Percentiles rank a stretch among this genome's conserved stretches.
Evolutionary conservation across 2,329 filamentous ascomycete species (phyloP).

Genomic region (Neofusicoccum ribis): DNA sequence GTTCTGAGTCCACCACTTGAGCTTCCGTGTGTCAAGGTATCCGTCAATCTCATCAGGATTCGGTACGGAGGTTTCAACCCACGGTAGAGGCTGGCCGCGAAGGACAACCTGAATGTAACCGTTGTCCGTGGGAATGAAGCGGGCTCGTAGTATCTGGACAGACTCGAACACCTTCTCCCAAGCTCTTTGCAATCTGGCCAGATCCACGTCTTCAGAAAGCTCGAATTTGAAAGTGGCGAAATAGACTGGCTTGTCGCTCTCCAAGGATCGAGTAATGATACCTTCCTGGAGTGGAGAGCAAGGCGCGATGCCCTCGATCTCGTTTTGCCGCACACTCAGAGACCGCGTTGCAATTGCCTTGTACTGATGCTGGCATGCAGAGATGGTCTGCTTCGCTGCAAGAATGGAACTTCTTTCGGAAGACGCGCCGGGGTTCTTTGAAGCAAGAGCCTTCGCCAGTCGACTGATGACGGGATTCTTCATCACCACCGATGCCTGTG

Average conservation of each 20-base stretch:
- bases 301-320: slow-evolving; percentile 73
- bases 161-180: slow-evolving; percentile 57
- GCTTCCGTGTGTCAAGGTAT: slow-evolving; percentile 39
- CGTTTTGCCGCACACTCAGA: slow-evolving; percentile 51
- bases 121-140: slow-evolving; percentile 70
- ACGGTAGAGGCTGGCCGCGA: slow-evolving; percentile 45
- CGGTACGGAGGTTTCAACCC: slow-evolving; percentile 41
- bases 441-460: slow-evolving; percentile 37
- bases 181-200: slow-evolving; percentile 52
- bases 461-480: slow-evolving; percentile 50
- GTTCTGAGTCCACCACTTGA: slow-evolving; percentile 59
- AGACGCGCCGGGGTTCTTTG: slow-evolving; percentile 3
- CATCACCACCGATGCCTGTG: slow-evolving; percentile 67
- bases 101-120: slow-evolving; percentile 75
- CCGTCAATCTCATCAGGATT: slow-evolving; percentile 34
- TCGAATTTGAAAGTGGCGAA: slow-evolving; percentile 73
- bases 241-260: slow-evolving; percentile 62
- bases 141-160: slow-evolving; percentile 69
- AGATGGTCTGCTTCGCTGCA: slow-evolving; percentile 61
- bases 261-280: slow-evolving; percentile 72
- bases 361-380: slow-evolving; percentile 65
- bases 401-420: slow-evolving; percentile 36
- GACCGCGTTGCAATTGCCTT: slow-evolving; percentile 52
- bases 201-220: slow-evolving; percentile 50
- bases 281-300: slow-evolving; percentile 87